Base-by-base conservation (phyloP, 305 asterid species). In the Fraxinus dipetala region DNA sequence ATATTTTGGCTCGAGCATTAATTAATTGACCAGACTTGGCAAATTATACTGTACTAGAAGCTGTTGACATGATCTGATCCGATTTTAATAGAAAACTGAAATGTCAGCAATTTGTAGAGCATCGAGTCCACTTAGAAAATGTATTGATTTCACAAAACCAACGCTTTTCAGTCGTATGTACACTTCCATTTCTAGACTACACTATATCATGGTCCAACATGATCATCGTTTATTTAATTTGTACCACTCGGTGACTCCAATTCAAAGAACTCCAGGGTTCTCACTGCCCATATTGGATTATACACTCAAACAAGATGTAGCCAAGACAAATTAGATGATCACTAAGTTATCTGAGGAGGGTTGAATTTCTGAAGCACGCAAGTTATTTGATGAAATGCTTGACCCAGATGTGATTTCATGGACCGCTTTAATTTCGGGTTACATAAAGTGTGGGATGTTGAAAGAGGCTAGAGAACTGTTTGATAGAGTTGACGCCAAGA, bases 341-440 rank as follows among this genome's bases (percentile, higher is more conserved):
- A 80, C 90, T 13, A 85, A 82, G 80, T 81, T 90, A 20, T 86
- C 85, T 22, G 82, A 85, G 69, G 88, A 85, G 76, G 88, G 92
- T 35, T 84, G 76, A 80, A 75, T 86, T 34, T 24, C 18, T 18
- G 86, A 89, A 85, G 97, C 97, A 14, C 93, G 87, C 26, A 32
- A 87, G 22, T 2, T 90, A 91, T 91, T 91, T 56, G 95, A 91
- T 3, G 83, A 40, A 91, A 89, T 91, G 90, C 90, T 84, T 28
- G 94, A 91, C 24, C 84, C 88, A 36, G 92, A 91, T 84, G 95
- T 89, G 79, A 86, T 91, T 70, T 84, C 95, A 1, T 92, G 93
- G 97, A 87, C 97, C 35, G 89, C 97, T 36, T 36, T 92, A 76
- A 89, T 92, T 79, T 87, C 97, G 6, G 97, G 92, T 13, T 88